A percentile compares a stretch with the other conserved stretches of the same genome.
Evolutionary conservation across 192 early-diverging fungal species (phyloP).

Genomic region (Entomortierella parvispora): DNA sequence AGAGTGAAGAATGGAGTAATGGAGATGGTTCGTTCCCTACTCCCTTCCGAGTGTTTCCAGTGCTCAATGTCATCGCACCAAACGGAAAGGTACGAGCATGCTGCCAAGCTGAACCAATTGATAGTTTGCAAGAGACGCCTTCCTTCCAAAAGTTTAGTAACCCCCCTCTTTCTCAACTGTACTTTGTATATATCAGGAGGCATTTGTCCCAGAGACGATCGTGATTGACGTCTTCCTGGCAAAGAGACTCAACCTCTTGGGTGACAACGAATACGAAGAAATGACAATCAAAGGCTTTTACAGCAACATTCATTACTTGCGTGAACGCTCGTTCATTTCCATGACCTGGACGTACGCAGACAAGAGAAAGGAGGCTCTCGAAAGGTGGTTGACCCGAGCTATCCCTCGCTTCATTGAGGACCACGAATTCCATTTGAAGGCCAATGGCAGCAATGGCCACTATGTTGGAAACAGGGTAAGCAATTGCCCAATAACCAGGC

Average conservation of each 20-base stretch:
- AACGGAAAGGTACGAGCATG: conserved; percentile 45
- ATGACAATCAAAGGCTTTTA: conserved; percentile 33
- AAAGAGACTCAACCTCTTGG: conserved; percentile 25
- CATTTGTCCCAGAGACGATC: conserved; percentile 22
- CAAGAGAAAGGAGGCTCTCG: conserved; percentile 24
- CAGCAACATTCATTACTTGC: conserved; percentile 32
- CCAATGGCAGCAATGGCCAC: conserved; percentile 30
- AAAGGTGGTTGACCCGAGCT: conserved; percentile 10
- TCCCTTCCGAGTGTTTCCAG: conserved; percentile 30
- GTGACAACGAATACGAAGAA: conserved; percentile 42
- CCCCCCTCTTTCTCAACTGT: background rate
- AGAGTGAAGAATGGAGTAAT: conserved; percentile 13
- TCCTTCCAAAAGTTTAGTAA: no score
- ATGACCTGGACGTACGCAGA: conserved; percentile 39
- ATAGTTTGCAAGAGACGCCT: no score
- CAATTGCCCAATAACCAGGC: no score
- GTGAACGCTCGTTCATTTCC: conserved; percentile 28
- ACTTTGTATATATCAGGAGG: background rate
- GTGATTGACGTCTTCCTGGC: conserved; percentile 39
- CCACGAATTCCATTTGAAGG: conserved; percentile 37
- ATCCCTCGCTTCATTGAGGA: conserved; percentile 32
- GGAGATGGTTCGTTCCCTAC: conserved; percentile 9
- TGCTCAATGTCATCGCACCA: conserved; percentile 8
- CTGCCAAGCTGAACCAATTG: no score
- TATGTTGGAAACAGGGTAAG: conserved; percentile 32